Base-by-base conservation (phyloP, 345 rosid species). In the Jatropha curcas region DNA sequence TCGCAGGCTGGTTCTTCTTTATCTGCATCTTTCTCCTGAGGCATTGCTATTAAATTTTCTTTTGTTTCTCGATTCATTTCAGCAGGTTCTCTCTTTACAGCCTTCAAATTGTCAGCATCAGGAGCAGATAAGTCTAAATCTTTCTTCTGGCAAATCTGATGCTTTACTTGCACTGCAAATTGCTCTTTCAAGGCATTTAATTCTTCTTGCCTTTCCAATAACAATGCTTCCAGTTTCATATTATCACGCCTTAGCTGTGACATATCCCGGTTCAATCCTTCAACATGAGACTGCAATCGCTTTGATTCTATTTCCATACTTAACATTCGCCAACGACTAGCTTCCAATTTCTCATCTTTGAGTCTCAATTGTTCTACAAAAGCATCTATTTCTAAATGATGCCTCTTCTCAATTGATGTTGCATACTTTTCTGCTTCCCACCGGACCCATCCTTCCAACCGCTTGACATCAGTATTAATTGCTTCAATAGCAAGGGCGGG, bases 291-390 rank as follows among this genome's bases (percentile, higher is more conserved):
- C 76, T 84, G 86, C 75, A 89, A 71, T 58, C 85, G 84, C 84
- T 86, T 89, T 58, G 90, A 83, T 80, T 95, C 99, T 57, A 89
- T 73, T 68, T 95, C 97, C 85, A 83, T 82, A 84, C 93, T 88
- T 81, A 90, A 81, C 71, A 86, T 66, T 78, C 77, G 84, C 96
- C 90, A 86, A n/a, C 84, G 91, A 45, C 78, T 82, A 62, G 86
- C 86, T 84, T 92, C 97, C 65, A 92, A 70, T 66, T 87, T 92
- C 78, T 95, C 96, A 64, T 90, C 96, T 80, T 91, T 90, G 57
- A 86, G 77, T 71, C 96, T 85, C 88, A 92, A 81, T 73, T 88
- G 88, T 75, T 92, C 90, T 10, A 84, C 86, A 81, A 87, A 89
- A 35, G 88, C 93, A 41, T 85, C 90, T 46, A 89, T 72, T 76